These are phyloP conservation scores for Helotiales sp. DNA, from an alignment of 2,329 filamentous ascomycete species.

Conservation along the genomic window DNA sequence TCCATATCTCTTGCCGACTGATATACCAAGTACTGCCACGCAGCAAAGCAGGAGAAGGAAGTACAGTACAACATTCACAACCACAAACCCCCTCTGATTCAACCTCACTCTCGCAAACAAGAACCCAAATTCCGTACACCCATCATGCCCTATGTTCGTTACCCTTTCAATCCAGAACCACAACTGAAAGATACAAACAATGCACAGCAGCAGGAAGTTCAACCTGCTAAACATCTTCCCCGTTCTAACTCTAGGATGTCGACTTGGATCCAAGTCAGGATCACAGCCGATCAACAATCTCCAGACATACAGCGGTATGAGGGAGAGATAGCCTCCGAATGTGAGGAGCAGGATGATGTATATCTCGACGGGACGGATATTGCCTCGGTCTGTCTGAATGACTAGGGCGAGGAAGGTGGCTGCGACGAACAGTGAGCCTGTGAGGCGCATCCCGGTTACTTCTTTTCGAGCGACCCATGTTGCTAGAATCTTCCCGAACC, in stretches of 20 bases:
- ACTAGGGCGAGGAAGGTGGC: constrained; percentile 25
- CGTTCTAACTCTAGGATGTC: constrained; percentile 21
- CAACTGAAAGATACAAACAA: constrained; percentile 25
- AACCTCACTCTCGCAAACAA: constrained; percentile 25
- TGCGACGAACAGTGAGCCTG: constrained; percentile 23
- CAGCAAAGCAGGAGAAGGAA: constrained; percentile 20
- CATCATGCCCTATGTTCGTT: neutral
- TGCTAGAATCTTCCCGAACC: constrained; percentile 27
- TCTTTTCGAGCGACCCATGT: constrained; percentile 23
- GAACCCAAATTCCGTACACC: constrained; percentile 24
- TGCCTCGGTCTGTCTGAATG: constrained; percentile 17
- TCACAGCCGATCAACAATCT: constrained; percentile 16
- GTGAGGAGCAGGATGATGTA: constrained; percentile 26
- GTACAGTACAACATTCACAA: constrained; percentile 23
- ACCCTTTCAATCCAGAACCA: constrained; percentile 27
- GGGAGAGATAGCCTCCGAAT: constrained; percentile 25
- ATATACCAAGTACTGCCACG: constrained; percentile 6
- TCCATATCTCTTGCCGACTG: neutral
- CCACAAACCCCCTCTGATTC: constrained; percentile 16
- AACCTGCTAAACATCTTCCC: constrained; percentile 19
- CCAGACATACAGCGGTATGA: constrained; percentile 26
- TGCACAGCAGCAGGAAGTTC: constrained; percentile 23
- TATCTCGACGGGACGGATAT: constrained; percentile 22
- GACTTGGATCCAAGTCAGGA: constrained; percentile 23
- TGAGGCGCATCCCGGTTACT: constrained; percentile 17